These are phyloP conservation scores for Candida vartiovaarae DNA, from an alignment of 805 yeast genomes.

Conservation along the genomic window DNA sequence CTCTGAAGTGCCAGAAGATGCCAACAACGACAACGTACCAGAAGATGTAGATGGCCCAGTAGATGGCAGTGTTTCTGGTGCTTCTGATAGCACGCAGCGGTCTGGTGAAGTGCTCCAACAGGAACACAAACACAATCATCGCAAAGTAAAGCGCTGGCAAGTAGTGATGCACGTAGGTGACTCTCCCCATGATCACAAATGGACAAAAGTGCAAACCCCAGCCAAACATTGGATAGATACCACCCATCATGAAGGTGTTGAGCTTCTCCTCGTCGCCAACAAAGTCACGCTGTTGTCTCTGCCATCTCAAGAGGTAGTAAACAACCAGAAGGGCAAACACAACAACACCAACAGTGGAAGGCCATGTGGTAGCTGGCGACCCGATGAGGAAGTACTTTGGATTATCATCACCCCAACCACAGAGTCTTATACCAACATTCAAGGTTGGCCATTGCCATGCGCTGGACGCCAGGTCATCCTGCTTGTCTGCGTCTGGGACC, in stretches of 20 bases:
- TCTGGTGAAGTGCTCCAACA: conserved; percentile 37
- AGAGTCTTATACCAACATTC: conserved; percentile 66
- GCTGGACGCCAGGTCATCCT: conserved; percentile 60
- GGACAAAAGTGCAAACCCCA: conserved; percentile 78
- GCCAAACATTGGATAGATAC: conserved; percentile 71
- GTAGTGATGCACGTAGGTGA: conserved; percentile 81
- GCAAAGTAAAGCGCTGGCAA: conserved; percentile 81
- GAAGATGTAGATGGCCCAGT: conserved; percentile 29
- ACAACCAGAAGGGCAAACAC: conserved; percentile 38
- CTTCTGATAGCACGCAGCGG: conserved; percentile 17
- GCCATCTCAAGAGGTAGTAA: conserved; percentile 52
- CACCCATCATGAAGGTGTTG: conserved; percentile 58
- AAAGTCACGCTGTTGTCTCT: conserved; percentile 68
- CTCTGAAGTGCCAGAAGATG: conserved; percentile 54
- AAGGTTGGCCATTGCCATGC: conserved; percentile 92
- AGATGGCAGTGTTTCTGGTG: conserved; percentile 21
- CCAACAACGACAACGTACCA: conserved; percentile 39
- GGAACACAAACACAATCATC: conserved; percentile 46
- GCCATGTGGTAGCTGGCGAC: conserved; percentile 74
- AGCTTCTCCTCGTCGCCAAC: conserved; percentile 34
- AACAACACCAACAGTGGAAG: conserved; percentile 56
- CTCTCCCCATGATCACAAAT: conserved; percentile 77
- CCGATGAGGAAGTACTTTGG: conserved; percentile 65
- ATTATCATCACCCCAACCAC: conserved; percentile 57
- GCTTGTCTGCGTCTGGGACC: conserved; percentile 69